Evolutionary conservation across 2,329 filamentous ascomycete species (phyloP).

Genomic region (Ophiocordyceps camponoti-floridani): DNA sequence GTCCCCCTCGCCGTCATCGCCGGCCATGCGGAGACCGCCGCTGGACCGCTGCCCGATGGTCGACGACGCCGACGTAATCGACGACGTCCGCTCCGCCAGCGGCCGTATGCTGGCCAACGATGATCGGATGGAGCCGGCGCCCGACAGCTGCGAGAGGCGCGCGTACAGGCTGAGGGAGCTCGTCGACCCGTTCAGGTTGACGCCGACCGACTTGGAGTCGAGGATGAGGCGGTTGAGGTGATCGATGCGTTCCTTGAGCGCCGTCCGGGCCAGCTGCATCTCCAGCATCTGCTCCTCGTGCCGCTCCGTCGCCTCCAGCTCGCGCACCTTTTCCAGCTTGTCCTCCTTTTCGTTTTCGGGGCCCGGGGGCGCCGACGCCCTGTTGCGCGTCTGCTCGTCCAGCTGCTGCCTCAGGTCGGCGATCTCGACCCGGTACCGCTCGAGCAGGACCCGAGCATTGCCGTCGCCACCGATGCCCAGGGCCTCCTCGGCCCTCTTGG

Average conservation of each 20-base stretch:
- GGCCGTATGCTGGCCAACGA: constrained; percentile 41
- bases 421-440: constrained; percentile 90
- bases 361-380: constrained; percentile 21
- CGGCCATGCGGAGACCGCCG: constrained; percentile 24
- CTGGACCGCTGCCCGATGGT: constrained; percentile 38
- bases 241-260: constrained; percentile 91
- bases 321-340: constrained; percentile 53
- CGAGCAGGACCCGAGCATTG: constrained; percentile 69
- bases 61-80: constrained; percentile 45
- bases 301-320: constrained; percentile 66
- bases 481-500: constrained; percentile 85
- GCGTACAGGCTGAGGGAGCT: constrained; percentile 47
- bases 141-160: constrained; percentile 41
- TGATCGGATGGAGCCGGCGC: constrained; percentile 42
- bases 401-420: constrained; percentile 63
- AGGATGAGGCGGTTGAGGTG: constrained; percentile 90
- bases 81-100: constrained; percentile 44
- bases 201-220: constrained; percentile 87
- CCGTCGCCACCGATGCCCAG: constrained; percentile 66
- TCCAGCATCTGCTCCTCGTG: constrained; percentile 97
- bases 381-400: constrained; percentile 59
- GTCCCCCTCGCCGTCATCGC: constrained; percentile 38
- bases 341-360: constrained; percentile 49
- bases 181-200: constrained; percentile 61
- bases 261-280: constrained; percentile 92